Evolutionary conservation across 345 rosid genomes (phyloP), one percentile per base, ranked within the genome.

Genomic region (Boechera divaricarpa): DNA sequence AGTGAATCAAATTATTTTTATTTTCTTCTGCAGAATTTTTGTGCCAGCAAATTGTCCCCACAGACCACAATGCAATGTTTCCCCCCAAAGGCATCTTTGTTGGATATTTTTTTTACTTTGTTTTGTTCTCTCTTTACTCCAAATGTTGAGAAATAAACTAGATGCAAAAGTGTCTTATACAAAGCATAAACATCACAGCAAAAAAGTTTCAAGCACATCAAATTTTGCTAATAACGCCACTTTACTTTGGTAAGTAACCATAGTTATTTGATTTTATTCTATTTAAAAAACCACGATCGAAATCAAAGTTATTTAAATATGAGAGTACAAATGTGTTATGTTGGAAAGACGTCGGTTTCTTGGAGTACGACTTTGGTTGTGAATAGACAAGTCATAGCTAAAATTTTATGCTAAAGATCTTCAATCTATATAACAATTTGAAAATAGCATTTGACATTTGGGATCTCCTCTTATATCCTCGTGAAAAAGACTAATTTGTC

Each of bases 11-110:
- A 74, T 74, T 45, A 74, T 66, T 42, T 63, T 57, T 4, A 38
- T 55, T 65, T 74, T 55, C 28, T 54, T 65, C 65, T 44, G 57
- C 72, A 35, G 39, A 33, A 13, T 35, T 44, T 64, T 45, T 45
- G 71, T 55, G 72, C 35, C 72, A 74, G 72, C 72, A 56, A 44
- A 66, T 44, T 65, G 78, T 65, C 78, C 78, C 78, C 58, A 64
- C 78, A 74, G 24, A 55, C 59, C 78, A 65, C 78, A 74, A 55
- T 6, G 66, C 66, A 56, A 45, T 66, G 78, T 74, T 67, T 66
- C 72, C 72, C 55, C 59, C 29, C 18, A 48, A 55, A 65, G 38
- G 78, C 72, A 56, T 66, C 70, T 65, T 21, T 33, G 28, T 74
- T 53, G 7, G 71, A 64, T 65, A 53, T 73, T 64, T 54, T 57